phyloP scores from a whole-genome alignment of 2,329 filamentous ascomycete species.

The Verticillium nubilum region DNA sequence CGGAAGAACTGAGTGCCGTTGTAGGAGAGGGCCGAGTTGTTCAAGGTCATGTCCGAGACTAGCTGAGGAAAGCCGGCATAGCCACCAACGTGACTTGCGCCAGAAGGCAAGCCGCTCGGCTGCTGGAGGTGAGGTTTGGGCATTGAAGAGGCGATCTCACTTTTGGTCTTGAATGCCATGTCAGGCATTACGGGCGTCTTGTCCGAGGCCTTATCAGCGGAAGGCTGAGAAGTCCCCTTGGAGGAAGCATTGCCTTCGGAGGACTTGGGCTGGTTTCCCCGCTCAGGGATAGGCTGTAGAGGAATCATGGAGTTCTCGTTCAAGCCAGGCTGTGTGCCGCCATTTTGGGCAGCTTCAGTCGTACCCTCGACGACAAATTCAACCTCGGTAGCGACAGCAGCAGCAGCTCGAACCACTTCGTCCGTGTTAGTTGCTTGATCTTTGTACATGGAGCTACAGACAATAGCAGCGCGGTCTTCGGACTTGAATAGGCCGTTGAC shows the following conservation, averaged over 20 bases:
- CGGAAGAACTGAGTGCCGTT: neutral
- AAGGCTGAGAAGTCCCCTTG: too few relatives aligned
- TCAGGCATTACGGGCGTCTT: too few relatives aligned
- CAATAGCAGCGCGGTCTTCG: neutral
- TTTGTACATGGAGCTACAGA: neutral
- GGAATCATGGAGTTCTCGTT: too few relatives aligned
- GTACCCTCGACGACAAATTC: too few relatives aligned
- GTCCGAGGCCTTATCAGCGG: too few relatives aligned
- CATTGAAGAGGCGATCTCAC: neutral
- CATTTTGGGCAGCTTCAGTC: too few relatives aligned
- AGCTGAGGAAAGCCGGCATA: neutral
- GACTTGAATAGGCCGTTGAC: slow-evolving; percentile 1
- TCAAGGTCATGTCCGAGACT: neutral
- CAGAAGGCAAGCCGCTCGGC: neutral
- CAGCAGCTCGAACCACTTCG: neutral
- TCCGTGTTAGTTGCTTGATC: neutral
- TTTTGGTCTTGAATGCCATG: too few relatives aligned
- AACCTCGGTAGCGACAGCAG: neutral
- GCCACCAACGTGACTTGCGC: neutral
- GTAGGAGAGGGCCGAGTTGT: neutral
- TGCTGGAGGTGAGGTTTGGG: neutral
- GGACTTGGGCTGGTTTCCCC: too few relatives aligned
- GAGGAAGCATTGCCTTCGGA: too few relatives aligned
- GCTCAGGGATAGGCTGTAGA: too few relatives aligned
- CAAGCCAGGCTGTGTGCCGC: too few relatives aligned